Evolutionary conservation across 2,329 filamentous ascomycete species (phyloP).

Genomic region (Raffaelea ambrosiae): DNA sequence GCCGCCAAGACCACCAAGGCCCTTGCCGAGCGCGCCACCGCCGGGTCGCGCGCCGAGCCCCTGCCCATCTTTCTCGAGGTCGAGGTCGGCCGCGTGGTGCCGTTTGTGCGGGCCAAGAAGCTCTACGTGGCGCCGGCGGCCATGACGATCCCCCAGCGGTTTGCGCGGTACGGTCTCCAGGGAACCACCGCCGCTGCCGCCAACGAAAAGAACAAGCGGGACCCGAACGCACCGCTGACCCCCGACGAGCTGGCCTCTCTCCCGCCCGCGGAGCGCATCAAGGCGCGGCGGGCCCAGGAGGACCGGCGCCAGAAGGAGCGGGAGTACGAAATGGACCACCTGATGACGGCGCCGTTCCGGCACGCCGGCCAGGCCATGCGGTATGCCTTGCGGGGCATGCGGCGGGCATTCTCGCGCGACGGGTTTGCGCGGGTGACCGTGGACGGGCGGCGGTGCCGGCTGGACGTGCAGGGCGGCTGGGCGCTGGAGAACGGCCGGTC

Average conservation of each 20-base stretch:
- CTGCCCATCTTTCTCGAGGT: slow-evolving; percentile 42
- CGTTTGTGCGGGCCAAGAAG: slow-evolving; percentile 35
- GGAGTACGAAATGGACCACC: slow-evolving; percentile 45
- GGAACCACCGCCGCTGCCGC: slow-evolving; percentile 2
- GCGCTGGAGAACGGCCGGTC: slow-evolving; percentile 50
- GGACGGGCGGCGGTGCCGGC: slow-evolving; percentile 39
- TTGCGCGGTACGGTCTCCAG: slow-evolving; percentile 19
- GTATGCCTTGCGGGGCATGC: slow-evolving; percentile 34
- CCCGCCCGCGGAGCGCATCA: slow-evolving; percentile 15
- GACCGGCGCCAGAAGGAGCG: slow-evolving; percentile 27
- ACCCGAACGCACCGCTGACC: too few relatives aligned
- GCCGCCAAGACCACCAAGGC: neutral
- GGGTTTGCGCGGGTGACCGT: slow-evolving; percentile 45
- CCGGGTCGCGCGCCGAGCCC: too few relatives aligned
- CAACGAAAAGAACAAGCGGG: too few relatives aligned
- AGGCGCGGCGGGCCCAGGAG: slow-evolving; percentile 26
- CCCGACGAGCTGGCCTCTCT: neutral
- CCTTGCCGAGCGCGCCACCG: too few relatives aligned
- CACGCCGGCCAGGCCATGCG: slow-evolving; percentile 33
- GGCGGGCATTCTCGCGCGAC: slow-evolving; percentile 44
- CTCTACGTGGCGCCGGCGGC: slow-evolving; percentile 28
- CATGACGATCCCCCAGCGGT: slow-evolving; percentile 26
- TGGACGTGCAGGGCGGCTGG: slow-evolving; percentile 50
- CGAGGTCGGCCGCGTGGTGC: slow-evolving; percentile 39
- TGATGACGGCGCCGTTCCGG: slow-evolving; percentile 50